Conservation (phyloP, 1,139 yeast species). For the Candida mesenterica region DNA sequence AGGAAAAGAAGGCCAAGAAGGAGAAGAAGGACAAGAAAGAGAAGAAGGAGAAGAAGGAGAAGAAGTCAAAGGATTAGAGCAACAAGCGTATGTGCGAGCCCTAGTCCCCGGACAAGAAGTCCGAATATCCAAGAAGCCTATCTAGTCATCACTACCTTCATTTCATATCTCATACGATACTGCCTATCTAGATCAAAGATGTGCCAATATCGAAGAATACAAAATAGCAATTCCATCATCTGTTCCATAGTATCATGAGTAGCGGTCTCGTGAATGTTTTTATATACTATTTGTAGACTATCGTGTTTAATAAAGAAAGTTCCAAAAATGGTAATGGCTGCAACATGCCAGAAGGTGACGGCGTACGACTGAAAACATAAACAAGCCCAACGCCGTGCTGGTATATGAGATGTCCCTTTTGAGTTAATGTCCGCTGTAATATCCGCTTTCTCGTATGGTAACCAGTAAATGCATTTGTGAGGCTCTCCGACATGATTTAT, state of each 20-base stretch:
- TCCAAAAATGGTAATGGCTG: neutral
- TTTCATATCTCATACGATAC: neutral
- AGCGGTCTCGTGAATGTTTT: conserved; percentile 2
- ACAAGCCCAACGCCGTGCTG: too few species aligned
- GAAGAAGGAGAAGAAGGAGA: conserved; percentile 44
- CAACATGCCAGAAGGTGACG: neutral
- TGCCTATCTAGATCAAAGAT: neutral
- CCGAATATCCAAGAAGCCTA: too few species aligned
- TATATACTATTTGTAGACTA: conserved; percentile 1
- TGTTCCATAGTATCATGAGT: conserved; percentile 2
- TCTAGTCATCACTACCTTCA: neutral
- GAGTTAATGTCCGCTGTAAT: too few species aligned
- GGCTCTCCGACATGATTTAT: too few species aligned
- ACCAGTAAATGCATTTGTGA: too few species aligned
- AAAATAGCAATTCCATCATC: neutral
- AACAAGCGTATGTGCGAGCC: too few species aligned
- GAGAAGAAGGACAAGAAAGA: conserved; percentile 48
- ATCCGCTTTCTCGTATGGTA: too few species aligned
- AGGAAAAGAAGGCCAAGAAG: conserved; percentile 44
- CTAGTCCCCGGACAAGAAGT: too few species aligned
- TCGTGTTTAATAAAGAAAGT: conserved; percentile 1
- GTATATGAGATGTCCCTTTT: too few species aligned
- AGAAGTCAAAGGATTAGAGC: conserved; percentile 24
- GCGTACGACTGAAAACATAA: too few species aligned
- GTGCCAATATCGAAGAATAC: conserved; percentile 1